Base-by-base conservation (phyloP, 1,284 basidiomycete genomes). In the Cerioporus squamosus region DNA sequence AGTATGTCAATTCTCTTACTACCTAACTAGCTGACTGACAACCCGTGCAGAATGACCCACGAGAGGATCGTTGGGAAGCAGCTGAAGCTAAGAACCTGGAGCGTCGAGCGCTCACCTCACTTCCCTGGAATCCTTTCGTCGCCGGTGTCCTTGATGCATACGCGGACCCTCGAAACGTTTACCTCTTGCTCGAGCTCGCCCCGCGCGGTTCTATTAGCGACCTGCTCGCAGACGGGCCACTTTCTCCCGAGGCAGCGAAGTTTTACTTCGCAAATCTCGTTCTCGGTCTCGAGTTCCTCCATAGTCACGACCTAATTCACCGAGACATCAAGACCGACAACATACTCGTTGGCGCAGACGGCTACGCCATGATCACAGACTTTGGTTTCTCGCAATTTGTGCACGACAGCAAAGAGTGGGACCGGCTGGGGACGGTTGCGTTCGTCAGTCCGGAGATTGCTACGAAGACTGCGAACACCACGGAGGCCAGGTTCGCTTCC, bases 301-400 rank as follows among this genome's bases (percentile, higher is more conserved):
- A 91, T 66, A 77, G 73, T 36, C 81, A 88, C 62, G 86, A 86
- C 57, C 84, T 94, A 63, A 84, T 91, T 5, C 94, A 95, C 72
- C 82, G 91, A n/a, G 91, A 95, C 70, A 80, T 95, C 66, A 94
- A 95, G 71, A 91, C 91, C 9, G 89, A 88, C 66, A 95, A 95
- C 66, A 87, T 95, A 56, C 79, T 95, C 33, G 77, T 95, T 51
- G 81, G 80, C 47, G 67, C 72, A 2, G 80, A 85, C 60, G 84
- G 85, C 18, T 86, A 87, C 67, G 71, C 93, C 67, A 83, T 85
- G 72, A 79, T 94, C 23, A 85, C 84, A 9, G 91, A 94, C 70
- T 91, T 94, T 71, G 90, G 90, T 7, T 70, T 83, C 42, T 81
- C 85, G 2, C 85, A 84, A 62, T 75, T 80, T 40, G 79, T 62